phyloP scores from a whole-genome alignment of 2,329 filamentous ascomycete genomes.

The Exophiala bonariae region DNA sequence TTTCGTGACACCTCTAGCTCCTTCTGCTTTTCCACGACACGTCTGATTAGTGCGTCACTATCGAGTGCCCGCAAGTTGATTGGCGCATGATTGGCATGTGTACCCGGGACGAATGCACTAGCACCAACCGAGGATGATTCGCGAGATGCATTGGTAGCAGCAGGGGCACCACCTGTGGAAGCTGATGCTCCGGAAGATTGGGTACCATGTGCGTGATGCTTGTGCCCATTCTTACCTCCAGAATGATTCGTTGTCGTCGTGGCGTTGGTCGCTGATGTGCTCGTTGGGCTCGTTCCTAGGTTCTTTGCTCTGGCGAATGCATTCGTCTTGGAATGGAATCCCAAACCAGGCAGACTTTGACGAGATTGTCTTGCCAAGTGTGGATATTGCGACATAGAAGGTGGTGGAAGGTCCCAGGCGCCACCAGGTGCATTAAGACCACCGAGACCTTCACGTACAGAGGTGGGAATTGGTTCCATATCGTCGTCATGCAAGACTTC shows the following conservation, averaged over 20 bases:
- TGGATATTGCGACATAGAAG: not conserved
- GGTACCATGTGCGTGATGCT: constrained; percentile 40
- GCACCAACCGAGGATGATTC: too few relatives aligned
- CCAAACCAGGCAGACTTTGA: constrained; percentile 12
- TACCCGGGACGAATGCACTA: too few relatives aligned
- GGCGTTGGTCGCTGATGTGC: constrained; percentile 37
- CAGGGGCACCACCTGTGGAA: not conserved
- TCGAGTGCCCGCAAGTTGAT: constrained; percentile 40
- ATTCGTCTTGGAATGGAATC: constrained; percentile 17
- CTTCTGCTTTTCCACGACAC: constrained; percentile 47
- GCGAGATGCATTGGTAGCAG: not conserved
- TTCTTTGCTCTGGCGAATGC: constrained; percentile 14
- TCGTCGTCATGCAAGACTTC: constrained; percentile 20
- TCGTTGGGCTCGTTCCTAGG: constrained; percentile 4
- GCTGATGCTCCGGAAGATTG: not conserved
- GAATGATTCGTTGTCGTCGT: constrained; percentile 34
- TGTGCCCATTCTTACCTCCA: constrained; percentile 33
- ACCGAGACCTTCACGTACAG: constrained; percentile 3
- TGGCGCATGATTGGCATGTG: not conserved
- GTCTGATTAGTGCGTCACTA: constrained; percentile 39
- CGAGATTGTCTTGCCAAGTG: too few relatives aligned
- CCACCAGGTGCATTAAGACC: constrained; percentile 14
- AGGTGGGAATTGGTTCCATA: constrained; percentile 3
- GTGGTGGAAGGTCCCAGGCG: constrained; percentile 12
- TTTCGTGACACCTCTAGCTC: constrained; percentile 72